Conservation (phyloP, 2,329 filamentous ascomycete genomes). For the Monosporascus sp. region DNA sequence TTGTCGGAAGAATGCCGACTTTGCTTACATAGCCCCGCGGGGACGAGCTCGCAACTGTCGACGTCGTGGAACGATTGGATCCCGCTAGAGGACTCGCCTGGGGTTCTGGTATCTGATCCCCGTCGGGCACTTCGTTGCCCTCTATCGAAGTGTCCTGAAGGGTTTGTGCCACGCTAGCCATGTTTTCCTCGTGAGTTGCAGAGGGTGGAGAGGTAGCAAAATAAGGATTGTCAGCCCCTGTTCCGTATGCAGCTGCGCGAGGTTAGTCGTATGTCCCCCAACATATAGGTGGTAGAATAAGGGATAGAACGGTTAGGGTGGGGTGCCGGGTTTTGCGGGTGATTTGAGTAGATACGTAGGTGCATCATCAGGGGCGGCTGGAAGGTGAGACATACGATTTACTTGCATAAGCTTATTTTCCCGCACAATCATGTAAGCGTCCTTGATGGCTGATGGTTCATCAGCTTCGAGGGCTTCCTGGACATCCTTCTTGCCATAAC, state of each 20-base stretch:
- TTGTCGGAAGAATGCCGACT: conserved; percentile 86
- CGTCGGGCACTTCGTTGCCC: conserved; percentile 7
- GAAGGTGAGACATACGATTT: conserved; percentile 63
- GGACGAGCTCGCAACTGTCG: conserved; percentile 41
- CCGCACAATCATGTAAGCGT: conserved; percentile 95
- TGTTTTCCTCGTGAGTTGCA: conserved; percentile 41
- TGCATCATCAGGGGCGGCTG: neutral
- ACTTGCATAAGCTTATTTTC: conserved; percentile 97
- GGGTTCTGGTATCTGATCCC: conserved; percentile 22
- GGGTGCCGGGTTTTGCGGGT: neutral
- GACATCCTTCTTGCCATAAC: conserved; percentile 90
- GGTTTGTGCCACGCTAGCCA: conserved; percentile 54
- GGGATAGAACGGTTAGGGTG: neutral
- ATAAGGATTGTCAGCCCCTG: conserved; percentile 37
- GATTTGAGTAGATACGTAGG: neutral
- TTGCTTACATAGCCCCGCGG: conserved; percentile 68
- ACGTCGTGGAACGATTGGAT: conserved; percentile 50
- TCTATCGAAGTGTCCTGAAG: conserved; percentile 29
- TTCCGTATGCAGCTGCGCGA: conserved; percentile 41
- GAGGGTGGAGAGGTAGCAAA: conserved; percentile 42
- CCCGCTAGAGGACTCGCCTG: conserved; percentile 48
- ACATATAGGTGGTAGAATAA: neutral
- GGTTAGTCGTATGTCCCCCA: conserved; percentile 18
- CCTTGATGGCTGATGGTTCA: conserved; percentile 96
- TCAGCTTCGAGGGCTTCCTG: conserved; percentile 88